phyloP scores from a whole-genome alignment of 129 eudicot species.

The Smallanthus sonchifolius region DNA sequence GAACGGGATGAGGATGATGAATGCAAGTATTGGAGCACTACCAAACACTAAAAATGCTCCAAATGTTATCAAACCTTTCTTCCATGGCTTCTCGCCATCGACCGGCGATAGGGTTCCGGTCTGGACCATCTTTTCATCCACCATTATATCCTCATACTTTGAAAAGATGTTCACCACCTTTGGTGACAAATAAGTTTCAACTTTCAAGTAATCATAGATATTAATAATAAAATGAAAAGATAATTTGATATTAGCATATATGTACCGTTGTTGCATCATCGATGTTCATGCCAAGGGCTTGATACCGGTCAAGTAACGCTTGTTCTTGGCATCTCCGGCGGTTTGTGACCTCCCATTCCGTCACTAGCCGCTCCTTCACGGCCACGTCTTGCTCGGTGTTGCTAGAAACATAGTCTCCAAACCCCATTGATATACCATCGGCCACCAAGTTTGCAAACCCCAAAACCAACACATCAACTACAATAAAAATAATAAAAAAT shows the following conservation, averaged over 20 bases:
- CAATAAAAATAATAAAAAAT: slow-evolving; percentile 1
- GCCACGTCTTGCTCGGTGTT: slow-evolving; percentile 73
- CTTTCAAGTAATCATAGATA: not conserved
- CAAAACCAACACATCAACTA: slow-evolving; percentile 76
- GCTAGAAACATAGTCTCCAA: slow-evolving; percentile 73
- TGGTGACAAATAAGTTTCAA: not conserved
- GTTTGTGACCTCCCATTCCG: slow-evolving; percentile 67
- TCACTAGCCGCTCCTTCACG: slow-evolving; percentile 54
- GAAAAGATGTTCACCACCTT: slow-evolving; percentile 68
- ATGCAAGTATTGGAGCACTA: slow-evolving; percentile 66
- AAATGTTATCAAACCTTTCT: slow-evolving; percentile 71
- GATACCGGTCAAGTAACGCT: slow-evolving; percentile 46
- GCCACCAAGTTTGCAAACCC: slow-evolving; percentile 86
- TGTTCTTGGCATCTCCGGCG: slow-evolving; percentile 28
- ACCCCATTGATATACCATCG: slow-evolving; percentile 89
- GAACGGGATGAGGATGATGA: slow-evolving; percentile 79
- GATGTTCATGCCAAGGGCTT: slow-evolving; percentile 56
- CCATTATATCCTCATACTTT: slow-evolving; percentile 60
- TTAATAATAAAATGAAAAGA: not conserved
- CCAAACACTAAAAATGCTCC: slow-evolving; percentile 63
- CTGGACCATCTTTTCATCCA: slow-evolving; percentile 62
- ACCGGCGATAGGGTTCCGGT: slow-evolving; percentile 53
- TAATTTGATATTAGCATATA: not conserved
- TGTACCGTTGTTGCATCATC: slow-evolving; percentile 52
- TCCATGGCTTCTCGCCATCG: slow-evolving; percentile 74